Percentiles rank a stretch among this genome's conserved stretches.
These are phyloP conservation scores for Hypoxylon lienhwacheense DNA, from an alignment of 495 filamentous ascomycete species.

Conservation along the genomic window DNA sequence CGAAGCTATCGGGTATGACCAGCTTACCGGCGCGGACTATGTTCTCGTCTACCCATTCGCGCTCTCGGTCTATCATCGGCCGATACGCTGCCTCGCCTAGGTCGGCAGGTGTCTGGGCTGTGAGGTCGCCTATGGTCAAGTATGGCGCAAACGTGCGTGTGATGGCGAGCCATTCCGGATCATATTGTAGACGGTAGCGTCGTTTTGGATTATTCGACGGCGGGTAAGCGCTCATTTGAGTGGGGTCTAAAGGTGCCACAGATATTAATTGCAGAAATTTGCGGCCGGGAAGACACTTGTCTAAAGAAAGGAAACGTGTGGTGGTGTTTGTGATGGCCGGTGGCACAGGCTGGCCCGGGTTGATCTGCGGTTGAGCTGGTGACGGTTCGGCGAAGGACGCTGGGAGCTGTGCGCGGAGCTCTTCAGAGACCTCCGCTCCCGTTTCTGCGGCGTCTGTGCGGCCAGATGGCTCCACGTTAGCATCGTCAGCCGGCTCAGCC, in stretches of 20 bases:
- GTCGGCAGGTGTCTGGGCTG: slow-evolving; percentile 50
- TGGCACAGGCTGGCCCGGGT: slow-evolving; percentile 51
- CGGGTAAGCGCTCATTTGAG: slow-evolving; percentile 14
- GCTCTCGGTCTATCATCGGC: slow-evolving; percentile 62
- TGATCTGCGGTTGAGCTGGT: slow-evolving; percentile 30
- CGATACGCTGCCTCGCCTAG: slow-evolving; percentile 67
- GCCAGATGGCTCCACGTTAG: background rate
- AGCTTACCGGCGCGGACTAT: slow-evolving; percentile 62
- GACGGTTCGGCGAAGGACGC: slow-evolving; percentile 59
- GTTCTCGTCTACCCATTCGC: slow-evolving; percentile 76
- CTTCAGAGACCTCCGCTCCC: slow-evolving; percentile 59
- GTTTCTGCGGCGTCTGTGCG: slow-evolving; percentile 31
- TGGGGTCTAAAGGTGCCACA: slow-evolving; percentile 48
- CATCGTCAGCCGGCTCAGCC: background rate
- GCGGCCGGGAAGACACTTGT: slow-evolving; percentile 77
- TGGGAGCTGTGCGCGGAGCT: slow-evolving; percentile 66
- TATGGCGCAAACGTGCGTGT: slow-evolving; percentile 72
- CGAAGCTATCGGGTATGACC: slow-evolving; percentile 74
- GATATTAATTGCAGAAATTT: slow-evolving; percentile 81
- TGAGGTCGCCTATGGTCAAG: slow-evolving; percentile 60
- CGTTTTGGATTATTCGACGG: slow-evolving; percentile 37
- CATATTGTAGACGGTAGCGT: slow-evolving; percentile 66
- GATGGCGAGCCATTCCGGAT: slow-evolving; percentile 94
- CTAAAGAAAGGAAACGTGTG: slow-evolving; percentile 86
- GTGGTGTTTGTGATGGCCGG: slow-evolving; percentile 66